phyloP scores from a whole-genome alignment of 2,329 filamentous ascomycete genomes.

The Blastomyces gilchristii region DNA sequence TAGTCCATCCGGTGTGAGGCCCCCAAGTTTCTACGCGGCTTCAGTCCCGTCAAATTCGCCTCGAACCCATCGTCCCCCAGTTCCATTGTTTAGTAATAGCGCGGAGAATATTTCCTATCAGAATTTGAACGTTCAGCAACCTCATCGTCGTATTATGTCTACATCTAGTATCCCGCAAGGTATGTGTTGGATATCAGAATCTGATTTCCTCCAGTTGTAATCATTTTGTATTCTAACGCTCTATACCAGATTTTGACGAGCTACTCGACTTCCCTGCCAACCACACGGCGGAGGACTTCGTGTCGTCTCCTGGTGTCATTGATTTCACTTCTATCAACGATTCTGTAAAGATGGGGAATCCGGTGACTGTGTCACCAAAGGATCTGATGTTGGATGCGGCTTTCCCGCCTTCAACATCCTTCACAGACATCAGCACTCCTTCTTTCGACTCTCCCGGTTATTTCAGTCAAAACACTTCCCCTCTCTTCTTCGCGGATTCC shows the following conservation, averaged over 20 bases:
- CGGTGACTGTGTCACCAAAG: constrained; percentile 66
- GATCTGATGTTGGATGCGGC: constrained; percentile 60
- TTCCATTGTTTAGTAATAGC: constrained; percentile 30
- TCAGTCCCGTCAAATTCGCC: constrained; percentile 32
- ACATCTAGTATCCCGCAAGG: constrained; percentile 31
- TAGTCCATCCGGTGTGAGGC: constrained; percentile 25
- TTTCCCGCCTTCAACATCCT: constrained; percentile 70
- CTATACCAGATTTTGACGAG: constrained; percentile 19
- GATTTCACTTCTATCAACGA: constrained; percentile 40
- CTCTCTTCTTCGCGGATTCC: constrained; percentile 53
- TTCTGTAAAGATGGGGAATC: constrained; percentile 22
- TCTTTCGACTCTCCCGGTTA: constrained; percentile 63
- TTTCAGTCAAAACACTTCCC: constrained; percentile 66
- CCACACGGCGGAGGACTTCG: constrained; percentile 21
- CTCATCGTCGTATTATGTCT: constrained; percentile 32
- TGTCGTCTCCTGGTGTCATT: constrained; percentile 19
- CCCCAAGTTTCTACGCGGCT: constrained; percentile 26
- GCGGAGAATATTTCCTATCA: constrained; percentile 20
- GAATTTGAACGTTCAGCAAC: constrained; percentile 22
- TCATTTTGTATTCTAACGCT: constrained; percentile 6
- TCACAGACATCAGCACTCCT: constrained; percentile 78
- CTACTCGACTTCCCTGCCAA: constrained; percentile 25
- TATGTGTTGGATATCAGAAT: constrained; percentile 16
- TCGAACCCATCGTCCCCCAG: constrained; percentile 28
- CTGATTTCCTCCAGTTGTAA: constrained; percentile 23